These are phyloP conservation scores for Polyporus tsugae DNA, from an alignment of 1,284 basidiomycete species.

Conservation along the genomic window DNA sequence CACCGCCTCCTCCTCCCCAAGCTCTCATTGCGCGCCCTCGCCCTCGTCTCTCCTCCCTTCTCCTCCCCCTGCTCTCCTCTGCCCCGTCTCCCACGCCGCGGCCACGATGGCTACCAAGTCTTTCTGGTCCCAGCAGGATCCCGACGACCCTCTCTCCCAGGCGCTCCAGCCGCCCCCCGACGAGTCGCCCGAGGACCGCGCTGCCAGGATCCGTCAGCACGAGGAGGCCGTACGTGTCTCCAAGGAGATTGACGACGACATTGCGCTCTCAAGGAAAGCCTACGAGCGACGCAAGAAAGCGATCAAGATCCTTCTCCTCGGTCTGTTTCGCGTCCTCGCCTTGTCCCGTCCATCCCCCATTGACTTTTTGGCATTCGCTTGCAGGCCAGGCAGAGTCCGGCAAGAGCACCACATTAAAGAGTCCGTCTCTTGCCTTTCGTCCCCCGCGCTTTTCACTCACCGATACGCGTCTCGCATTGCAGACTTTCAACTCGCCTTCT, in stretches of 20 bases:
- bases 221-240: slow-evolving; percentile 55
- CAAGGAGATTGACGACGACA: slow-evolving; percentile 63
- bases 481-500: slow-evolving; percentile 74
- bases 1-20: background rate
- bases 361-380: background rate
- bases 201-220: slow-evolving; percentile 47
- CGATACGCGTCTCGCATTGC: slow-evolving; percentile 33
- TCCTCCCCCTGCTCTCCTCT: slow-evolving; percentile 1
- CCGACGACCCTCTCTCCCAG: slow-evolving; percentile 46
- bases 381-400: slow-evolving; percentile 76
- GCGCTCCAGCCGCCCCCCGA: slow-evolving; percentile 47
- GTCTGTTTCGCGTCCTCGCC: slow-evolving; percentile 44
- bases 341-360: background rate
- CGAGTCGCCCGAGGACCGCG: slow-evolving; percentile 56
- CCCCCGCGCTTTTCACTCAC: background rate
- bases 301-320: slow-evolving; percentile 70
- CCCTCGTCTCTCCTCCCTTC: slow-evolving; percentile 4
- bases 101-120: slow-evolving; percentile 24
- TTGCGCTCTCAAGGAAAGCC: slow-evolving; percentile 58
- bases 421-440: slow-evolving; percentile 43
- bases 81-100: background rate
- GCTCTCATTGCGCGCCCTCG: background rate
- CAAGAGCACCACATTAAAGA: slow-evolving; percentile 75
- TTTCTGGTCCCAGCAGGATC: slow-evolving; percentile 30
- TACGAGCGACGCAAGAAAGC: slow-evolving; percentile 64